These are phyloP conservation scores for Cochlearia excelsa DNA, from an alignment of 345 rosid species.

Conservation along the genomic window DNA sequence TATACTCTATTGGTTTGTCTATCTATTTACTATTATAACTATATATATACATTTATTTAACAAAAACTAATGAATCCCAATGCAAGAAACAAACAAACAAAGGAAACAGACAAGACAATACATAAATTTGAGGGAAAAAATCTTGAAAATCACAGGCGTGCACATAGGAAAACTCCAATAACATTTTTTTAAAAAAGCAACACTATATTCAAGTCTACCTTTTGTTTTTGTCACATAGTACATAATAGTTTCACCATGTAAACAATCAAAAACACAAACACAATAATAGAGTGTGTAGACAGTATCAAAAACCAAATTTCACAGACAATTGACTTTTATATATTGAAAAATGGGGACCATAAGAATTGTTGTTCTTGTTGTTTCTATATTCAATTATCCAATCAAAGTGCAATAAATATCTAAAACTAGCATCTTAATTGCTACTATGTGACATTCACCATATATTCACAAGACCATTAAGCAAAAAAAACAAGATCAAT, in stretches of 20 bases:
- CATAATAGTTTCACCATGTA: constrained; percentile 31
- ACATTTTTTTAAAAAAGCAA: constrained; percentile 10
- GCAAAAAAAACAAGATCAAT: background rate
- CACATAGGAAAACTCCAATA: constrained; percentile 42
- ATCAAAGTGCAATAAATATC: constrained; percentile 5
- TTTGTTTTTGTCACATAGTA: constrained; percentile 28
- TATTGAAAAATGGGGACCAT: constrained; percentile 28
- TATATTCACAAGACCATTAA: background rate
- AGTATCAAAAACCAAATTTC: constrained; percentile 7
- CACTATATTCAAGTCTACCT: constrained; percentile 26
- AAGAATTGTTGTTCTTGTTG: constrained; percentile 29
- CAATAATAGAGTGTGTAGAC: constrained; percentile 34
- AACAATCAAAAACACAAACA: constrained; percentile 15
- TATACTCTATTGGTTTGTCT: no score
- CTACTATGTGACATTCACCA: no score
- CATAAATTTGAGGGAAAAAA: constrained; percentile 17
- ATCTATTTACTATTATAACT: no score
- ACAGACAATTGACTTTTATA: no score
- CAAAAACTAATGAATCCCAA: background rate
- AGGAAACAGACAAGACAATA: constrained; percentile 46
- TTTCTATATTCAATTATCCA: constrained; percentile 5
- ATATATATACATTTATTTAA: no score
- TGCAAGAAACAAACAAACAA: background rate
- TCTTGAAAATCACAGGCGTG: constrained; percentile 50
- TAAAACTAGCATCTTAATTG: no score